Base-by-base conservation (phyloP, 371 early-diverging fungal species). In the Mucor irregularis region DNA sequence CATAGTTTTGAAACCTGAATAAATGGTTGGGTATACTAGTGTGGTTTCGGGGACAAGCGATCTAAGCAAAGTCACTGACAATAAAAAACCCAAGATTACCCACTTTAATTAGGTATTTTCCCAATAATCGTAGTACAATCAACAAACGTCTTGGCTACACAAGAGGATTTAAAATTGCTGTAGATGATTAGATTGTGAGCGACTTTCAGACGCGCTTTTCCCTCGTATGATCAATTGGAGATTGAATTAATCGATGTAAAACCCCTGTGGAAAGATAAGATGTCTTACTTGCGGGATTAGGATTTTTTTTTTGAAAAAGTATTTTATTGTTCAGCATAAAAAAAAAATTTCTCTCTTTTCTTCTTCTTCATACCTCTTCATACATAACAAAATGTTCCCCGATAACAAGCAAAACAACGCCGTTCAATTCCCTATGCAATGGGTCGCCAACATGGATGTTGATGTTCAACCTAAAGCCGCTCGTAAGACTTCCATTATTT, bases 401-500 rank as follows among this genome's bases (percentile, higher is more conserved):
- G 53, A 58, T 35, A 58, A 59, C 28, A 64, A 58, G 45, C 43
- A 48, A 54, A 4, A 52, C 7, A 13, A 37, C 29, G 39, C 55
- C 28, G 35, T 47, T 39, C 56, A 64, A 53, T 52, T 56, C 50
- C 65, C 65, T n/a, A 81, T 91, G 42, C 81, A 87, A 71, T 91
- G 93, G 91, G 71, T 90, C 38, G 73, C 90, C 37, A 62, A 82
- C 28, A 79, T 92, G 61, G 75, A 82, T 49, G 84, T 89, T 55
- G 82, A 81, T 64, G 56, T 80, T 38, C 80, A 82, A 56, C 85
- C 86, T 8, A 61, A 60, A 24, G 78, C 75, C 44, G 73, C 83
- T 49, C 89, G 93, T 66, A 90, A 90, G 74, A 87, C 89, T 28
- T 86, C 89, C 39, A 90, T 92, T 53, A 91, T 92, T 67, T 88